Evolutionary conservation across 179 eudicot species (phyloP), one percentile per base, ranked within the genome.

Genomic region (Camellia oleifera): DNA sequence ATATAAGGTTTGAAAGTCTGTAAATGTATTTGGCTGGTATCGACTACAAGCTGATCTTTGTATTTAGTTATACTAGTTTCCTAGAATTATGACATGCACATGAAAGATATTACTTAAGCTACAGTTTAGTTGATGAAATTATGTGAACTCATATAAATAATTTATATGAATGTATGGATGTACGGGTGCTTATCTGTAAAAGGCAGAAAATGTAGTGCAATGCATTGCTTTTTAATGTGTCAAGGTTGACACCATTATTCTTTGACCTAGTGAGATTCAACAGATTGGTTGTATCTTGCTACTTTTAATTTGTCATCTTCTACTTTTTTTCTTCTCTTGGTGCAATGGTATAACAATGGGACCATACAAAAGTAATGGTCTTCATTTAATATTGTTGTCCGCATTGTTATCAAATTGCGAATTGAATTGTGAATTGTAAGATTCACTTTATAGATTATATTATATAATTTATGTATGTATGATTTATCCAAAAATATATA

Each of bases 11-110:
- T 50, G 12, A 11, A 45, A 3, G 54, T 52, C 17, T 32, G 14
- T 32, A 32, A 76, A 23, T 76, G 56, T 7, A 13, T 69, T 48
- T 58, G 70, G 26, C 53, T 74, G 52, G 66, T 74, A 40, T 40
- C 32, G 42, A 57, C 26, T 64, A 9, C 20, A 61, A 54, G 15
- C n/a, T 54, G 52, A 40, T 74, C 52, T 74, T 15, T 15, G 52
- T 42, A 17, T 56, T 74, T n/a, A 7, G 50, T 2, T 54, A 10
- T 32, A 26, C 50, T 58, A 3, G 17, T 14, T 10, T 52, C 63
- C 45, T 13, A 74, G 50, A n/a, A 40, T 18, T 18, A 57, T 74
- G 52, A 15, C 14, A 74, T 26, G 18, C n/a, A 53, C 18, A 23
- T 3, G 11, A 53, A 18, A 46, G 26, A 72, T 18, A 12, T 69